These are phyloP conservation scores for Vigna trinervia DNA, from an alignment of 306 rosid species.

Conservation along the genomic window DNA sequence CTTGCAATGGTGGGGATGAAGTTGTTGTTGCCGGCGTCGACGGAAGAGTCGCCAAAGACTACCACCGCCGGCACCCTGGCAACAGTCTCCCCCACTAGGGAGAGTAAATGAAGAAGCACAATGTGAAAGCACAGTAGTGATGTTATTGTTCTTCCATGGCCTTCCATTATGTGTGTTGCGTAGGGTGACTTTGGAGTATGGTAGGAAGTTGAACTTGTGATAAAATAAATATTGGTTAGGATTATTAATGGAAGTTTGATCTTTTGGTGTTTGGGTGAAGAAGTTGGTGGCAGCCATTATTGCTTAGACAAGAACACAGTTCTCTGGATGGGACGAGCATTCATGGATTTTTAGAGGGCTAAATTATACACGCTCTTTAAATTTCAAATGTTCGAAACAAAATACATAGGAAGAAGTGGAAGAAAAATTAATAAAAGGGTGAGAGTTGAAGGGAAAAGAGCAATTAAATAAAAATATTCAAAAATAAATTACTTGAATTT, in stretches of 20 bases:
- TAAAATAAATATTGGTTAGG: constrained; percentile 49
- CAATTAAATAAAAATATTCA: too few species aligned
- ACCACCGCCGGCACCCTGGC: constrained; percentile 72
- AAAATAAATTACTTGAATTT: too few species aligned
- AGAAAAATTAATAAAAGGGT: too few species aligned
- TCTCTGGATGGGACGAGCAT: constrained; percentile 5
- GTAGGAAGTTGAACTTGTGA: constrained; percentile 29
- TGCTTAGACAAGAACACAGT: constrained; percentile 38
- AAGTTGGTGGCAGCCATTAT: constrained; percentile 60
- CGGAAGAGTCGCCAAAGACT: constrained; percentile 92
- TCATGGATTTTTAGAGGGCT: neutral
- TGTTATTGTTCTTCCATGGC: constrained; percentile 11
- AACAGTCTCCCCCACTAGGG: neutral
- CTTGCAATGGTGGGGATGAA: constrained; percentile 77
- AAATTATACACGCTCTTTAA: neutral
- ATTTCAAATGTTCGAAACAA: too few species aligned
- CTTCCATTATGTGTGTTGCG: constrained; percentile 16
- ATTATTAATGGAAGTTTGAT: constrained; percentile 47
- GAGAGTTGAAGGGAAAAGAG: too few species aligned
- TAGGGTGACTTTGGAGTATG: constrained; percentile 22
- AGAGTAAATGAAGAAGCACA: constrained; percentile 36
- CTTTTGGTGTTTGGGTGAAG: constrained; percentile 47
- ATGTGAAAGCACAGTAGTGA: constrained; percentile 30
- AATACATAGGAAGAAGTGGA: too few species aligned
- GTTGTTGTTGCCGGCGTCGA: constrained; percentile 95